Evolutionary conservation across 2,329 filamentous ascomycete species (phyloP).

Genomic region (Hypoxylon sp.): DNA sequence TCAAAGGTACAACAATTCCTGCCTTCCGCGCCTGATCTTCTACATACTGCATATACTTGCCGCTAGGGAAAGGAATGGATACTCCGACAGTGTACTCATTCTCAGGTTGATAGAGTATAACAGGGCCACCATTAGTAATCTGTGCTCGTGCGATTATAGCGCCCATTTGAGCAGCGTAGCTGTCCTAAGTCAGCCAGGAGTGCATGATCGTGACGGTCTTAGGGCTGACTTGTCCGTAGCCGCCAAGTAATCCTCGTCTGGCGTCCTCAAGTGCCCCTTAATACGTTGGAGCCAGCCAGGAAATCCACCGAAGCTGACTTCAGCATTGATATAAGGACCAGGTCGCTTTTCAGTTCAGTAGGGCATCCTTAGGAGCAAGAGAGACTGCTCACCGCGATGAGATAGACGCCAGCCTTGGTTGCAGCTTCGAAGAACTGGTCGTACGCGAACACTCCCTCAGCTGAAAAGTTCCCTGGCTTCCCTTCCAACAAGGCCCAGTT

Average conservation of each 20-base stretch:
- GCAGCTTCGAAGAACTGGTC: slow-evolving; percentile 84
- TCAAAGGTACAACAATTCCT: slow-evolving; percentile 79
- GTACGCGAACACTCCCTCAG: slow-evolving; percentile 78
- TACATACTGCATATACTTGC: slow-evolving; percentile 77
- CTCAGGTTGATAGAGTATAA: slow-evolving; percentile 84
- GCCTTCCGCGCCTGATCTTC: slow-evolving; percentile 75
- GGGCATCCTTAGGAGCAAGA: not conserved
- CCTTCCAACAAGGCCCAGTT: slow-evolving; percentile 85
- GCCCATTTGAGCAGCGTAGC: slow-evolving; percentile 72
- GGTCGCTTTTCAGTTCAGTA: slow-evolving; percentile 57
- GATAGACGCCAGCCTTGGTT: slow-evolving; percentile 77
- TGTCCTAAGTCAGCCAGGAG: slow-evolving; percentile 17
- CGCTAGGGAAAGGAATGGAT: slow-evolving; percentile 70
- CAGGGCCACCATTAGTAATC: slow-evolving; percentile 84
- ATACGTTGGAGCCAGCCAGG: slow-evolving; percentile 83
- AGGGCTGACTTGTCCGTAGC: slow-evolving; percentile 65
- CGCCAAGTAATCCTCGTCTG: slow-evolving; percentile 70
- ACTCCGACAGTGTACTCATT: slow-evolving; percentile 78
- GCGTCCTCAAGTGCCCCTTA: slow-evolving; percentile 73
- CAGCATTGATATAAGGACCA: slow-evolving; percentile 83
- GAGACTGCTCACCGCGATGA: slow-evolving; percentile 64
- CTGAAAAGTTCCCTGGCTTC: slow-evolving; percentile 75
- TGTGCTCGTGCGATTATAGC: slow-evolving; percentile 79
- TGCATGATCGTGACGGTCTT: not conserved
- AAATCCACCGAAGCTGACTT: slow-evolving; percentile 80